These are phyloP conservation scores for Nidula microcarpa DNA, from an alignment of 768 basidiomycete species.

Conservation along the genomic window DNA sequence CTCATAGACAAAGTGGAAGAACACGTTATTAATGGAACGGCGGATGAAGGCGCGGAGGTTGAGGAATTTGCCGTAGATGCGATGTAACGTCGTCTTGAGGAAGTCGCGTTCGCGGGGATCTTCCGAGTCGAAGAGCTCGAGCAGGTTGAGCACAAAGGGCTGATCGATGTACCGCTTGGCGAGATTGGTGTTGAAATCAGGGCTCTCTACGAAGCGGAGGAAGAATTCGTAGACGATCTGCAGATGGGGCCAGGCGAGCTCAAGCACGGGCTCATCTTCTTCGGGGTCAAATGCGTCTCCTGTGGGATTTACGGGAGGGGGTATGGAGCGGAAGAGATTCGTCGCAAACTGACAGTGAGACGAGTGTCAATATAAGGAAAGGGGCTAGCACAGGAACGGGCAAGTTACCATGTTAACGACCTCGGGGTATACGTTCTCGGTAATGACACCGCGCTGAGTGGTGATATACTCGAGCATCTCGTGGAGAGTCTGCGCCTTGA, in stretches of 20 bases:
- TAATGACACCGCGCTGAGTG: constrained; percentile 92
- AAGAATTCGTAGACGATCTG: constrained; percentile 99
- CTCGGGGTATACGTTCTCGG: constrained; percentile 97
- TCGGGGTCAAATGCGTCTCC: constrained; percentile 99
- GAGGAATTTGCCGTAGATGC: constrained; percentile 99
- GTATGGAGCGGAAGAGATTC: constrained; percentile 99
- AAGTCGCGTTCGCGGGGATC: constrained; percentile 99
- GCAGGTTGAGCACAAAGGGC: constrained; percentile 89
- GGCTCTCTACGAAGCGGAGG: constrained; percentile 95
- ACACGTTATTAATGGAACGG: constrained; percentile 98
- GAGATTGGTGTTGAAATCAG: constrained; percentile 96
- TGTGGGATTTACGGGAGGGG: constrained; percentile 96
- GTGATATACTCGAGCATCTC: constrained; percentile 99
- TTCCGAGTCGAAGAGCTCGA: constrained; percentile 98
- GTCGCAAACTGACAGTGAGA: constrained; percentile 77
- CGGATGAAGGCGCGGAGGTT: constrained; percentile 98
- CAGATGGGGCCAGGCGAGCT: constrained; percentile 98
- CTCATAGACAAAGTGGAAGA: constrained; percentile 99
- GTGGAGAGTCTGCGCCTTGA: constrained; percentile 96
- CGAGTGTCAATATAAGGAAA: neutral
- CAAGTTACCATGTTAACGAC: constrained; percentile 91
- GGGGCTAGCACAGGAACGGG: neutral
- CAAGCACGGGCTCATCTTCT: constrained; percentile 98
- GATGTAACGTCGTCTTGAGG: constrained; percentile 96
- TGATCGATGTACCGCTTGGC: constrained; percentile 99